These are phyloP conservation scores for Lipomyces lipofer DNA, from an alignment of 805 yeast species.

Conservation along the genomic window DNA sequence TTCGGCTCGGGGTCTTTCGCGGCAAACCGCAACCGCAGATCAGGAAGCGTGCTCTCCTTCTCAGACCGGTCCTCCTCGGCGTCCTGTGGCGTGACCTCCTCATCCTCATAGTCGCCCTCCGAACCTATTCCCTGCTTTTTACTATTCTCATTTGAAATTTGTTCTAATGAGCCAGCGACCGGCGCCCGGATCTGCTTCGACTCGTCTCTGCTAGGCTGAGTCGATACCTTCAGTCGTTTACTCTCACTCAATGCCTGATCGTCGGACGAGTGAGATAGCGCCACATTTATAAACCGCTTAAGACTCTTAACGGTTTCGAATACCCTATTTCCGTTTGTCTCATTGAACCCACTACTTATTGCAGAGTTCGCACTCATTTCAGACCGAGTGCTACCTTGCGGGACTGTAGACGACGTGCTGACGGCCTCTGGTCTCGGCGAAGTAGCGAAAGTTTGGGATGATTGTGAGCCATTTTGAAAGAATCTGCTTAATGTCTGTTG, in stretches of 20 bases:
- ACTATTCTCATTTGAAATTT: neutral
- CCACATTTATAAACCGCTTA: too few species aligned
- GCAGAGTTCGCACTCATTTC: neutral
- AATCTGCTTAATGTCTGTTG: neutral
- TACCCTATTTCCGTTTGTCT: too few species aligned
- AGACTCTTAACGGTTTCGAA: too few species aligned
- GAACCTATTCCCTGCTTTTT: too few species aligned
- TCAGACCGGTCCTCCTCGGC: constrained; percentile 23
- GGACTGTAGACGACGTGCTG: neutral
- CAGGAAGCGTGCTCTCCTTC: neutral
- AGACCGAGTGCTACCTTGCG: neutral
- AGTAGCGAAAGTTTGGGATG: too few species aligned
- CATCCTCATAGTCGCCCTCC: neutral
- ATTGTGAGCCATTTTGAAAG: too few species aligned
- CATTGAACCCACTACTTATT: neutral
- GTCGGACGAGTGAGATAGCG: too few species aligned
- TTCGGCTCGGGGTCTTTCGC: constrained; percentile 2
- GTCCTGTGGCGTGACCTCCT: neutral
- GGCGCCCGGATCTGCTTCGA: neutral
- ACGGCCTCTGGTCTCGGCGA: too few species aligned
- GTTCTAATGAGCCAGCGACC: neutral
- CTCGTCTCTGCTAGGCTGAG: neutral
- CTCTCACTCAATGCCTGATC: too few species aligned
- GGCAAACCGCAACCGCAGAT: neutral
- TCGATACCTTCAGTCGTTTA: too few species aligned